Evolutionary conservation across 2,329 filamentous ascomycete species (phyloP).

Genomic region (Ceratocystis huliohia): DNA sequence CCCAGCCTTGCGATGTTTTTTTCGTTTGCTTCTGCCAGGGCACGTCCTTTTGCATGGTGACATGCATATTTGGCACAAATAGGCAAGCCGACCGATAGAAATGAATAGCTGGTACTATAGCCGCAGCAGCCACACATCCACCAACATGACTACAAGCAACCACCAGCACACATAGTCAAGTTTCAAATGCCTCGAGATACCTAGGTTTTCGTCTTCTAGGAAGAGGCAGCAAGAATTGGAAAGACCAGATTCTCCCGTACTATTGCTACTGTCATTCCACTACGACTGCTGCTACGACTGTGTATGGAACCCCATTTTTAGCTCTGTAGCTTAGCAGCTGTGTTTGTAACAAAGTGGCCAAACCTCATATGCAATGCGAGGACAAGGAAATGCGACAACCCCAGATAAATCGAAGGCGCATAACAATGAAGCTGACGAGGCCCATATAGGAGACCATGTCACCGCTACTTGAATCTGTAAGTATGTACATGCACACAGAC

Average conservation of each 20-base stretch:
- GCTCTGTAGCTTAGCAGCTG: neutral
- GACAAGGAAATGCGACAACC: neutral
- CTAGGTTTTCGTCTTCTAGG: too few relatives aligned
- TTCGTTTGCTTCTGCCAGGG: neutral
- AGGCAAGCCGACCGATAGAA: neutral
- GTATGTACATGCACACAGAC: too few relatives aligned
- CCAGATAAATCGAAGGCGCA: neutral
- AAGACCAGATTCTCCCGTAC: too few relatives aligned
- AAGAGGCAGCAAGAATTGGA: too few relatives aligned
- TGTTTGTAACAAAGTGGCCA: neutral
- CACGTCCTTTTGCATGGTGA: neutral
- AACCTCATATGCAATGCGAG: too few relatives aligned
- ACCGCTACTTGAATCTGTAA: neutral
- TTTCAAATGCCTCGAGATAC: neutral
- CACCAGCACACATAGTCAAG: neutral
- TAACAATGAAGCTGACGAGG: too few relatives aligned
- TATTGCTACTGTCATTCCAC: too few relatives aligned
- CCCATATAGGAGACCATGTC: neutral
- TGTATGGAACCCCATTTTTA: neutral
- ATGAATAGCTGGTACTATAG: neutral
- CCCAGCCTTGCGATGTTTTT: neutral
- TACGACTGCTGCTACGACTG: too few relatives aligned
- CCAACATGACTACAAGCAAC: neutral
- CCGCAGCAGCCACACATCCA: neutral
- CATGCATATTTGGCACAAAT: neutral